A percentile compares a stretch with the other conserved stretches of the same genome.
These are phyloP conservation scores for Warburgia ugandensis DNA, from an alignment of 164 flowering plant genomes.

Conservation along the genomic window DNA sequence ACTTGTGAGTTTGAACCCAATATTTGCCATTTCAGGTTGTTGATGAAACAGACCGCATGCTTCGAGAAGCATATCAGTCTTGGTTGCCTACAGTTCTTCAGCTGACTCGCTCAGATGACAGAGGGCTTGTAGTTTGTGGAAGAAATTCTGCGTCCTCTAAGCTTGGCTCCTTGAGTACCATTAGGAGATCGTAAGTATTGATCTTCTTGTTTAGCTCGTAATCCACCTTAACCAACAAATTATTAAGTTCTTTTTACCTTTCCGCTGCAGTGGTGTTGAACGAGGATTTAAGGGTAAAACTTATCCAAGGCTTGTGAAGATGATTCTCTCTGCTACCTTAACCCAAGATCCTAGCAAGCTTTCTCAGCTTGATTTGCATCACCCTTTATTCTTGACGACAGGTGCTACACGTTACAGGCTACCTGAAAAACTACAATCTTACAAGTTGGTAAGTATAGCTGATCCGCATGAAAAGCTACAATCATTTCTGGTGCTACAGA, in stretches of 20 bases:
- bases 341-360: conserved; percentile 93
- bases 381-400: conserved; percentile 71
- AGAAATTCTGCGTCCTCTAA: conserved; percentile 7
- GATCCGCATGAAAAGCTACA: too few relatives aligned
- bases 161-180: conserved; percentile 56
- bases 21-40: conserved; percentile 86
- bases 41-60: conserved; percentile 86
- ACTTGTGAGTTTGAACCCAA: too few relatives aligned
- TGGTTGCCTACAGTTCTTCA: conserved; percentile 86
- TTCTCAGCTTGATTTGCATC: conserved; percentile 81
- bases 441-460: conserved; percentile 48
- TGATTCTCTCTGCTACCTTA: conserved; percentile 86
- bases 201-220: conserved; percentile 1
- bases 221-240: not conserved
- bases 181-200: conserved; percentile 54
- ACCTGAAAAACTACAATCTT: conserved; percentile 68
- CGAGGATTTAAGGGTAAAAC: conserved; percentile 74
- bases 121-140: conserved; percentile 13
- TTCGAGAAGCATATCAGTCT: conserved; percentile 90
- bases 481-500: too few relatives aligned
- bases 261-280: conserved; percentile 62
- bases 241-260: not conserved
- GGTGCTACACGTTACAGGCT: conserved; percentile 65
- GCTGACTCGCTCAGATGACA: conserved; percentile 31
- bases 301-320: conserved; percentile 72